Base-by-base conservation (phyloP, 257 asterid species). In the Scutellaria barbata region DNA sequence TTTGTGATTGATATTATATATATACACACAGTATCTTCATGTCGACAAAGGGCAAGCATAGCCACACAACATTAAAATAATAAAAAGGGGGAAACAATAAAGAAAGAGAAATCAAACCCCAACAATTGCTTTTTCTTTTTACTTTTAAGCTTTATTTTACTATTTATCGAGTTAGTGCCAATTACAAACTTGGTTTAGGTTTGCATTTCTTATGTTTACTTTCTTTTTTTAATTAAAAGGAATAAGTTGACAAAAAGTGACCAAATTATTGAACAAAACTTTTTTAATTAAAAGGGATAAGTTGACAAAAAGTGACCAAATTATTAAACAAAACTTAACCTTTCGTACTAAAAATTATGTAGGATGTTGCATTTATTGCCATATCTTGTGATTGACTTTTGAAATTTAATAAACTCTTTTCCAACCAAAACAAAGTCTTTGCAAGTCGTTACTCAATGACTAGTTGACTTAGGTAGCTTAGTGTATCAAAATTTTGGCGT, bases 391-490 rank as follows among this genome's bases (percentile, higher is more conserved):
- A 57, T 66, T 66, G 74, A 57, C 79, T 47, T 66, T 66, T 69
- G 76, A 54, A 51, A 48, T 68, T 59, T 37, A 42, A 59, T 25
- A 37, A 56, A 35, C 59, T 58, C 16, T 13, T 76, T 69, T 61
- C 60, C 50, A 47, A 11, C 0, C 30, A 18, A 63, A 16, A 30
- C 16, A 33, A 33, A 52, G 63, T 68, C 75, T 61, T 41, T 33
- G 66, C 75, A 58, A 60, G 70, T 67, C 74, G 43, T 75, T 50
- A 60, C 52, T 25, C 48, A 54, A 8, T 41, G 65, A 68, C 71
- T 61, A 52, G 74, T 68, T 68, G 74, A 75, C 75, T 74, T 16
- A 51, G 5, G 22, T 55, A n/a, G 8, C 35, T 59, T 17, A 61
- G 37, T 50, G 18, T 13, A n/a, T 50, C 33, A 20, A 48, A 17